phyloP scores from a whole-genome alignment of 208 protist species.

The Trichomonas tenax region DNA sequence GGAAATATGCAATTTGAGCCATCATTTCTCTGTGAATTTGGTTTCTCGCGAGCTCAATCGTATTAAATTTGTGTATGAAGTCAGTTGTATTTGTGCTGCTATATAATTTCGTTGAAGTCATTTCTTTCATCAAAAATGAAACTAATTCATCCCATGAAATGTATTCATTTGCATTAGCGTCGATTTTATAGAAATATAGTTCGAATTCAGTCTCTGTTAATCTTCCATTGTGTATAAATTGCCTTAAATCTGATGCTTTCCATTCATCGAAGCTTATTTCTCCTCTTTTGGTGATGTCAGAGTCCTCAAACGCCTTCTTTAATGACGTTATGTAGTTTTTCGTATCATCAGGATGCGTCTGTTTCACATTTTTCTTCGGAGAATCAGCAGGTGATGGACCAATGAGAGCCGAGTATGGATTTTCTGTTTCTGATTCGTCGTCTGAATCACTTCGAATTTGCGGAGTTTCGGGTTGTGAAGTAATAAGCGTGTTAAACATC shows the following conservation, averaged over 20 bases:
- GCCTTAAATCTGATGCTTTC: background rate
- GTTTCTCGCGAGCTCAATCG: too few relatives aligned
- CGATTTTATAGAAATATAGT: background rate
- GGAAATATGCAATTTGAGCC: background rate
- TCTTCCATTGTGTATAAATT: background rate
- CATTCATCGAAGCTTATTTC: conserved; percentile 1
- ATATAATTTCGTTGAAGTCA: background rate
- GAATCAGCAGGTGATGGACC: background rate
- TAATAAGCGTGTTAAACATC: background rate
- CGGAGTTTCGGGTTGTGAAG: background rate
- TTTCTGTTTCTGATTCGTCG: background rate
- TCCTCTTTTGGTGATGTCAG: background rate
- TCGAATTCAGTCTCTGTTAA: background rate
- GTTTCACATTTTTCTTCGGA: background rate
- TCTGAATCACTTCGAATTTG: background rate
- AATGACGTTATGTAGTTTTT: background rate
- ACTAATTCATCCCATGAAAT: conserved; percentile 12
- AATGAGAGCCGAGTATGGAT: background rate
- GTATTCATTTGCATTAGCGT: background rate
- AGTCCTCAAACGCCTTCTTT: background rate
- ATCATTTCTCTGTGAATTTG: conserved; percentile 1
- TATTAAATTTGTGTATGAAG: background rate
- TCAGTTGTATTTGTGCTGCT: background rate
- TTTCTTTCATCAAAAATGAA: background rate
- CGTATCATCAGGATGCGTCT: background rate